Evolutionary conservation across 345 rosid species (phyloP).

Genomic region (Dovyalis caffra): DNA sequence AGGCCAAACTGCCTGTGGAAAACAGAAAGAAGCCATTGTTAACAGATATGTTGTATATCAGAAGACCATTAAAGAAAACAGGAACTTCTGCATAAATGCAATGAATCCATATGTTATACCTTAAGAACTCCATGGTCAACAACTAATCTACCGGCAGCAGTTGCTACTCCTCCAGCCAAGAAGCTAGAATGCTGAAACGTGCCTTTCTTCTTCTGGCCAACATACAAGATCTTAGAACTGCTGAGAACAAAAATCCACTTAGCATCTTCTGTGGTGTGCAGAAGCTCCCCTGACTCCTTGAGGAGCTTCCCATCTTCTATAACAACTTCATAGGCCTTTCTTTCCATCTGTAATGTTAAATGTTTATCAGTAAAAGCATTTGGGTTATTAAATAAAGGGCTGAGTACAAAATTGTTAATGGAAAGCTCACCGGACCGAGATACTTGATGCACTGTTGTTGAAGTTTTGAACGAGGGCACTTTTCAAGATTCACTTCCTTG

Average conservation of each 20-base stretch:
- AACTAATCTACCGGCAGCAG: slow-evolving; percentile 77
- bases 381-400: background rate
- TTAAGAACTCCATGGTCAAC: slow-evolving; percentile 61
- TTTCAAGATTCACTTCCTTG: slow-evolving; percentile 71
- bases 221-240: slow-evolving; percentile 64
- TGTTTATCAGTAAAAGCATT: slow-evolving; percentile 7
- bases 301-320: slow-evolving; percentile 65
- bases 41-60: slow-evolving; percentile 1
- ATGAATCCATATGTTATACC: slow-evolving; percentile 26
- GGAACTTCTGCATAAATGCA: background rate
- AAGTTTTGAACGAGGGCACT: slow-evolving; percentile 73
- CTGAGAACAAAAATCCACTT: slow-evolving; percentile 97
- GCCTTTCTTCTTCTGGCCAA: slow-evolving; percentile 83
- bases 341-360: slow-evolving; percentile 59
- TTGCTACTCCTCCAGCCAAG: slow-evolving; percentile 89
- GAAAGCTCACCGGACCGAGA: slow-evolving; percentile 76
- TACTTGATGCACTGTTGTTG: slow-evolving; percentile 90
- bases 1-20: slow-evolving; percentile 86
- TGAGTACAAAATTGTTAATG: background rate
- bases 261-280: slow-evolving; percentile 51
- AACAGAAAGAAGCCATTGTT: slow-evolving; percentile 10
- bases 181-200: slow-evolving; percentile 90
- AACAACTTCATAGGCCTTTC: slow-evolving; percentile 73
- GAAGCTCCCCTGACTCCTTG: slow-evolving; percentile 59
- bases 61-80: background rate